These are phyloP conservation scores for Rhizopus microsporus DNA, from an alignment of 371 early-diverging fungal genomes.

Conservation along the genomic window DNA sequence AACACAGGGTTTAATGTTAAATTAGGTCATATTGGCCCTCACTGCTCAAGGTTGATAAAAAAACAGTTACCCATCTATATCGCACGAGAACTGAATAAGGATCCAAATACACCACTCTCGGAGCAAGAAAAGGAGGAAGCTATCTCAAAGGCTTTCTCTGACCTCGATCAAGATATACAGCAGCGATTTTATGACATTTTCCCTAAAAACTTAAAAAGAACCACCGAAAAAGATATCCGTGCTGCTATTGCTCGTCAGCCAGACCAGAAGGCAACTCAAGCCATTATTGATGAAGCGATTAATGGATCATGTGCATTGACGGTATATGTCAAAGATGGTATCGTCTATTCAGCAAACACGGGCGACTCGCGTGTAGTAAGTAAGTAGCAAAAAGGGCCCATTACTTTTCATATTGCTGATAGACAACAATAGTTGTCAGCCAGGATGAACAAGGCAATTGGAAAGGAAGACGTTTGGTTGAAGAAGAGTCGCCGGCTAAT, in stretches of 20 bases:
- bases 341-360: slow-evolving; percentile 77
- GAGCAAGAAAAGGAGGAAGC: slow-evolving; percentile 25
- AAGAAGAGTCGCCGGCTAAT: slow-evolving; percentile 50
- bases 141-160: slow-evolving; percentile 55
- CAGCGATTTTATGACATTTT: slow-evolving; percentile 55
- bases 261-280: slow-evolving; percentile 30
- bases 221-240: slow-evolving; percentile 46
- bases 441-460: slow-evolving; percentile 49
- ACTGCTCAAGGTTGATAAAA: slow-evolving; percentile 40
- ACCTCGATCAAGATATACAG: slow-evolving; percentile 61
- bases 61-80: slow-evolving; percentile 48
- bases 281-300: slow-evolving; percentile 55
- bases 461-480: slow-evolving; percentile 49
- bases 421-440: slow-evolving; percentile 33
- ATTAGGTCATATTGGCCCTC: slow-evolving; percentile 49
- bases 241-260: slow-evolving; percentile 39
- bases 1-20: not conserved
- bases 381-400: slow-evolving; percentile 25
- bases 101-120: not conserved
- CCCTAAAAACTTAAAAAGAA: slow-evolving; percentile 33
- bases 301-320: slow-evolving; percentile 81
- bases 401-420: not conserved
- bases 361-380: slow-evolving; percentile 75
- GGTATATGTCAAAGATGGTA: slow-evolving; percentile 70
- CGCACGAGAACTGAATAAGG: slow-evolving; percentile 30